Evolutionary conservation across 306 rosid species (phyloP).

Genomic region (Macrotyloma uniflorum): DNA sequence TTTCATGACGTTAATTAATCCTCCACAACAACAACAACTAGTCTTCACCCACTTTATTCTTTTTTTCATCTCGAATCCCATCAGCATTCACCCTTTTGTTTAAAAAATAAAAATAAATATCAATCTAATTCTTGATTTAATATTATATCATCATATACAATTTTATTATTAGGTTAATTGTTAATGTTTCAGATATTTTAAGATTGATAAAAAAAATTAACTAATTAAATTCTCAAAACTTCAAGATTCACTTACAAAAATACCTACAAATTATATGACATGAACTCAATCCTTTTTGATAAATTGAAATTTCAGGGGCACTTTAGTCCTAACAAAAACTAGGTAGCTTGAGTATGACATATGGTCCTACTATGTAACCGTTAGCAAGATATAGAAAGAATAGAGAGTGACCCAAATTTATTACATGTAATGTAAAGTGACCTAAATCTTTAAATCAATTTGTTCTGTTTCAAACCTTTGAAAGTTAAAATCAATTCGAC

Average conservation of each 20-base stretch:
- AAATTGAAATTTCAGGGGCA: background rate
- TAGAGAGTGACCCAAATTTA: background rate
- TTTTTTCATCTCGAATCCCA: background rate
- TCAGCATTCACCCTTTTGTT: too few relatives aligned
- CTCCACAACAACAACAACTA: background rate
- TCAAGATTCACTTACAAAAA: too few relatives aligned
- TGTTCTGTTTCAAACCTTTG: background rate
- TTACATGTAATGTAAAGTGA: constrained; percentile 22
- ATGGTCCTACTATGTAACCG: constrained; percentile 51
- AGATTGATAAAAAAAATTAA: too few relatives aligned
- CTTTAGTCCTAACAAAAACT: constrained; percentile 9
- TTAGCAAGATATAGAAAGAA: constrained; percentile 33
- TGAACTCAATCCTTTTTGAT: too few relatives aligned
- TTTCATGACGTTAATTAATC: constrained; percentile 5
- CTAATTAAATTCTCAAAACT: too few relatives aligned
- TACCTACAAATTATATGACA: too few relatives aligned
- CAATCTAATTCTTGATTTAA: too few relatives aligned
- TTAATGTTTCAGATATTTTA: too few relatives aligned
- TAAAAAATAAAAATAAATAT: too few relatives aligned
- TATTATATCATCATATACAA: too few relatives aligned
- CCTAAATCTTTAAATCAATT: constrained; percentile 20
- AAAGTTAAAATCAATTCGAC: constrained; percentile 47
- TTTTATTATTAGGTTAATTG: too few relatives aligned
- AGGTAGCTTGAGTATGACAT: background rate
- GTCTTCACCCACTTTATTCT: background rate